Conservation (phyloP, 2,329 filamentous ascomycete genomes). For the Teratosphaeria viscida region DNA sequence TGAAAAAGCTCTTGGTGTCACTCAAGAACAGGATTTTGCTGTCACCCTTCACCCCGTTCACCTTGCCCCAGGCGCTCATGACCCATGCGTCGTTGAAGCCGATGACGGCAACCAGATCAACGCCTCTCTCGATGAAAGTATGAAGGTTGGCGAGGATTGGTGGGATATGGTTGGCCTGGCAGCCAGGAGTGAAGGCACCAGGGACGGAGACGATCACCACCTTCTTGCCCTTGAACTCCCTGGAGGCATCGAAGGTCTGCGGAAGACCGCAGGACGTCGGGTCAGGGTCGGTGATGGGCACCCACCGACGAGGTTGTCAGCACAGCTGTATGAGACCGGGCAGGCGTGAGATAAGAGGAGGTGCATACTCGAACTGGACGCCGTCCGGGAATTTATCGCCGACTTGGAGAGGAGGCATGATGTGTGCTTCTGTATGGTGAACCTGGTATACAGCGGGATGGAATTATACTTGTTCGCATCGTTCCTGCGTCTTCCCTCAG, state of each 20-base stretch:
- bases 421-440: conserved; percentile 9
- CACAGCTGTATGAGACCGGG: not conserved
- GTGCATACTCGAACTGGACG: conserved; percentile 63
- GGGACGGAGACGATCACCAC: conserved; percentile 60
- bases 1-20: conserved; percentile 59
- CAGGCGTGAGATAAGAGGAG: not conserved
- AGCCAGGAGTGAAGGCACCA: conserved; percentile 70
- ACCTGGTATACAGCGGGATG: not conserved
- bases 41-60: conserved; percentile 66
- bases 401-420: conserved; percentile 60
- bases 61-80: conserved; percentile 73
- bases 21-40: conserved; percentile 66
- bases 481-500: not conserved
- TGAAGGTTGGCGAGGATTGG: conserved; percentile 65
- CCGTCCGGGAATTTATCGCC: conserved; percentile 76
- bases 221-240: conserved; percentile 62
- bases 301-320: conserved; percentile 45
- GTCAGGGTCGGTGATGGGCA: conserved; percentile 62
- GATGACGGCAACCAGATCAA: conserved; percentile 72
- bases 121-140: conserved; percentile 66
- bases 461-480: not conserved
- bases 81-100: conserved; percentile 67
- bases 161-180: conserved; percentile 70
- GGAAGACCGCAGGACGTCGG: conserved; percentile 71
- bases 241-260: conserved; percentile 66